Evolutionary conservation across 257 asterid genomes (phyloP).

Genomic region (Solanum paucissectum): DNA sequence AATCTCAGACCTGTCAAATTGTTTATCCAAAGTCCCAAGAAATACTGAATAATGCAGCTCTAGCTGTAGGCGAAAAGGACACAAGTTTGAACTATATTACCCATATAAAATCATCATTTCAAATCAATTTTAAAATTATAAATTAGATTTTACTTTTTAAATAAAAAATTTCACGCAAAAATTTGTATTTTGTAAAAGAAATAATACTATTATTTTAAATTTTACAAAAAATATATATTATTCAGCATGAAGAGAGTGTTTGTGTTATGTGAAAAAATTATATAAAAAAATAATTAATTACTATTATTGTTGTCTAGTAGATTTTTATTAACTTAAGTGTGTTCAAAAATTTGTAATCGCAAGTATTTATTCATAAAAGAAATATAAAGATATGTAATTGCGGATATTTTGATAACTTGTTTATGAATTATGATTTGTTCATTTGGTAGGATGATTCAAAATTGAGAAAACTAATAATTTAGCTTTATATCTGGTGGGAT

Average conservation of each 20-base stretch:
- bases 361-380: no score
- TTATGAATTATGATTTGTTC: no score
- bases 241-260: not conserved
- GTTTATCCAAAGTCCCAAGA: not conserved
- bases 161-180: no score
- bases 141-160: no score
- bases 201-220: no score
- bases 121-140: no score
- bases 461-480: no score
- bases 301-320: not conserved
- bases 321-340: not conserved
- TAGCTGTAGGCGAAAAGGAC: not conserved
- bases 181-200: not conserved
- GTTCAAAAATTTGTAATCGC: not conserved
- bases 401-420: not conserved
- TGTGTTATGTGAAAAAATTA: no score
- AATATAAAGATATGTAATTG: not conserved
- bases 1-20: not conserved
- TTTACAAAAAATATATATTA: no score
- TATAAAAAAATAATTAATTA: no score
- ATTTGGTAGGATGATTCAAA: not conserved
- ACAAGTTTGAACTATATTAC: not conserved
- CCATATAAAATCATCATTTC: not conserved
- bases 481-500: no score
- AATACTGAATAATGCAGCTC: not conserved